Evolutionary conservation across 2,329 filamentous ascomycete species (phyloP).

Genomic region (Fusarium buxicola): DNA sequence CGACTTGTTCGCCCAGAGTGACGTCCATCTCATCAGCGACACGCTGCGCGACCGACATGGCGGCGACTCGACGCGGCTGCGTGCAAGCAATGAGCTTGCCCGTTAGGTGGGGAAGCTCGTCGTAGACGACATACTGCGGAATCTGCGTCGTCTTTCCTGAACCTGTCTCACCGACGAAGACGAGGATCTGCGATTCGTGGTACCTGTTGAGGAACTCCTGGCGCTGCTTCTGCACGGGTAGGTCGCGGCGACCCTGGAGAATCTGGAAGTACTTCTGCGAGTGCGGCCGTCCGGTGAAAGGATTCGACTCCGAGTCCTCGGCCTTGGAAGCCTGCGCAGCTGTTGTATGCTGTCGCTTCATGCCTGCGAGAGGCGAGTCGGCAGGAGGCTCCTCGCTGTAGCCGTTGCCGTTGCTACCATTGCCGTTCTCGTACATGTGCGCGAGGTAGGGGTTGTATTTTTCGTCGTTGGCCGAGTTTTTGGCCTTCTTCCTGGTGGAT

Average conservation of each 20-base stretch:
- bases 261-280: conserved; percentile 92
- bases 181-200: conserved; percentile 93
- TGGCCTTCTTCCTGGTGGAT: conserved; percentile 57
- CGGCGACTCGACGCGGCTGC: conserved; percentile 95
- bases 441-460: conserved; percentile 87
- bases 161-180: conserved; percentile 99
- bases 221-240: conserved; percentile 92
- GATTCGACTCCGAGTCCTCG: conserved; percentile 85
- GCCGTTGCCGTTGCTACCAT: conserved; percentile 55
- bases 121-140: conserved; percentile 96
- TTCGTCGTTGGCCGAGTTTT: conserved; percentile 48
- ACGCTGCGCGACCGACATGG: conserved; percentile 98
- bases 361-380: conserved; percentile 68
- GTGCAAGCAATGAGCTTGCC: conserved; percentile 96
- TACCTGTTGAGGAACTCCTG: conserved; percentile 95
- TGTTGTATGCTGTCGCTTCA: conserved; percentile 85
- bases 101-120: conserved; percentile 88
- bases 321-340: conserved; percentile 76
- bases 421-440: conserved; percentile 77
- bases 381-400: conserved; percentile 51
- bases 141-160: conserved; percentile 99
- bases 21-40: conserved; percentile 98
- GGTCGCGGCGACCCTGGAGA: conserved; percentile 81
- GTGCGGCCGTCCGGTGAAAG: conserved; percentile 83
- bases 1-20: conserved; percentile 90